phyloP scores from a whole-genome alignment of 225 moss, liverwort and hornwort species.

The Neckera pumila region DNA sequence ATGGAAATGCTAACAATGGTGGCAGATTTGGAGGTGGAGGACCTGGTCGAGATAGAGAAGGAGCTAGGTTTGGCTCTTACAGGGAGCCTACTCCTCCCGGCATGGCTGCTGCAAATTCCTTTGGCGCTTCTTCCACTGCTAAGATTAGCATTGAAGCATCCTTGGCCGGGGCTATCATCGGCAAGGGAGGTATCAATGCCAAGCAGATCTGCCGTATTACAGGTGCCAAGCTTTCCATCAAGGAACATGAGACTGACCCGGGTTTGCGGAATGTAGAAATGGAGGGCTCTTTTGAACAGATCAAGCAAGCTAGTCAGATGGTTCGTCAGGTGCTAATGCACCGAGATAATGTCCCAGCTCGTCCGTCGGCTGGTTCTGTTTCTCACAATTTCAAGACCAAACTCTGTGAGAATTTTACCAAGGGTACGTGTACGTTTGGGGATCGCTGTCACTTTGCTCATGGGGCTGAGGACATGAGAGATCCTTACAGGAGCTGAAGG shows the following conservation, averaged over 20 bases:
- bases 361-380: constrained; percentile 72
- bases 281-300: constrained; percentile 98
- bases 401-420: constrained; percentile 87
- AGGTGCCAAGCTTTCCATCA: constrained; percentile 95
- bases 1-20: constrained; percentile 9
- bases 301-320: constrained; percentile 97
- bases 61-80: constrained; percentile 34
- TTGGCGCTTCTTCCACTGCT: constrained; percentile 89
- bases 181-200: constrained; percentile 90
- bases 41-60: constrained; percentile 30
- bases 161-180: constrained; percentile 92
- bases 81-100: constrained; percentile 97
- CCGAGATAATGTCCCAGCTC: constrained; percentile 77
- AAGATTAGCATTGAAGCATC: constrained; percentile 99
- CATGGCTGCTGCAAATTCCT: constrained; percentile 88
- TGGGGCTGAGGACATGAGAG: constrained; percentile 88
- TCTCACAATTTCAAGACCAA: constrained; percentile 99
- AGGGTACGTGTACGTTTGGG: constrained; percentile 95
- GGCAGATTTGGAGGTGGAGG: constrained; percentile 28
- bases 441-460: constrained; percentile 99
- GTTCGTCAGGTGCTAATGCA: constrained; percentile 96
- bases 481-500: constrained; percentile 40
- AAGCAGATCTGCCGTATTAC: constrained; percentile 98
- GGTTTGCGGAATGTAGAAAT: constrained; percentile 83
- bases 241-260: constrained; percentile 83